These are phyloP conservation scores for Cytospora piceicola DNA, from an alignment of 2,329 filamentous ascomycete genomes.

Conservation along the genomic window DNA sequence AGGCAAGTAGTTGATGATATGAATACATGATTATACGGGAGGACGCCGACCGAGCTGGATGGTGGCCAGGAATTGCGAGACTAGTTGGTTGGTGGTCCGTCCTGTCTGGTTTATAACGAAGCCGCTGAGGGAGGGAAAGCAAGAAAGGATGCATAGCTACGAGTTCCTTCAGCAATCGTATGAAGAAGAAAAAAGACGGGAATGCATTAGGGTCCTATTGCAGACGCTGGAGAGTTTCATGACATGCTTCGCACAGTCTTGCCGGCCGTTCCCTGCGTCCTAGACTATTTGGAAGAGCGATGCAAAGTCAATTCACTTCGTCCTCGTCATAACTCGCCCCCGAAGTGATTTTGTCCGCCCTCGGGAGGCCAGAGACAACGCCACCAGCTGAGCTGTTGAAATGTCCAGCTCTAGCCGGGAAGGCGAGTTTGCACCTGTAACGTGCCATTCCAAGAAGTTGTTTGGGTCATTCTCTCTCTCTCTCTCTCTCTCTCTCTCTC, in stretches of 20 bases:
- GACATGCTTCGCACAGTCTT: background rate
- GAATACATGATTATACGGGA: conserved; percentile 27
- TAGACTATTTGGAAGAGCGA: conserved; percentile 6
- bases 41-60: conserved; percentile 1
- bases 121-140: conserved; percentile 15
- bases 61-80: conserved; percentile 13
- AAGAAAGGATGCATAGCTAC: conserved; percentile 30
- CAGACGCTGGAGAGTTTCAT: background rate
- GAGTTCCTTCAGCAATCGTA: conserved; percentile 1
- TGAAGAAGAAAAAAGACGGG: background rate
- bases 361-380: conserved; percentile 3
- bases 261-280: background rate
- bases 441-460: background rate
- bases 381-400: conserved; percentile 1
- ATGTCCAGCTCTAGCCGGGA: background rate
- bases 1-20: conserved; percentile 23
- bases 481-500: background rate
- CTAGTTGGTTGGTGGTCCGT: conserved; percentile 3
- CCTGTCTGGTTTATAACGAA: conserved; percentile 15
- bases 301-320: background rate
- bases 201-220: background rate
- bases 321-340: background rate
- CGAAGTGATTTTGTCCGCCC: background rate
- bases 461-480: background rate
- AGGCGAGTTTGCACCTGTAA: background rate